These are phyloP conservation scores for Leccinum subrobustum DNA, from an alignment of 1,284 basidiomycete genomes.

Conservation along the genomic window DNA sequence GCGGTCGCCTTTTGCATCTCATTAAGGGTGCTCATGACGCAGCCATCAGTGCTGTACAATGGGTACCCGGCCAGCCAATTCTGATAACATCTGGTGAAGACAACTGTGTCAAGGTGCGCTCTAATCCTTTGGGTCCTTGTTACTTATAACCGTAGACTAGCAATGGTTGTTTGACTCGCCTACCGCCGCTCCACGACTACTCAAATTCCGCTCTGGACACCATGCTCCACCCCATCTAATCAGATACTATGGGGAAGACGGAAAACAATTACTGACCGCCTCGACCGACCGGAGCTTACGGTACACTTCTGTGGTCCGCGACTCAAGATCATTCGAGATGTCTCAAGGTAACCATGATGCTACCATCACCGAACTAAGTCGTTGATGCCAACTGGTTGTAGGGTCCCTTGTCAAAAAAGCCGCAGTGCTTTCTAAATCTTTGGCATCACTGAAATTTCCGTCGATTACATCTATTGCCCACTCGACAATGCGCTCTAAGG, in stretches of 20 bases:
- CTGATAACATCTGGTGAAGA: constrained; percentile 87
- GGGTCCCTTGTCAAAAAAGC: constrained; percentile 88
- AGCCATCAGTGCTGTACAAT: constrained; percentile 77
- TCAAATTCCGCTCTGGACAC: constrained; percentile 93
- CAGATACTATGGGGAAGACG: constrained; percentile 94
- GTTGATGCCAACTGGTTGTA: constrained; percentile 28
- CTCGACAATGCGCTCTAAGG: constrained; percentile 82
- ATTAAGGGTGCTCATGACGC: constrained; percentile 86
- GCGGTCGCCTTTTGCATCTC: constrained; percentile 80
- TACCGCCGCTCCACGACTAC: constrained; percentile 77
- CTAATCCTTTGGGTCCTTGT: not conserved
- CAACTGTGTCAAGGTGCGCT: constrained; percentile 84
- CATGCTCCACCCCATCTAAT: constrained; percentile 90
- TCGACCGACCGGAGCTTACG: constrained; percentile 86
- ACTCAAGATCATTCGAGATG: constrained; percentile 91
- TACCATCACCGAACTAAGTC: not conserved
- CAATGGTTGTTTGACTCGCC: constrained; percentile 99
- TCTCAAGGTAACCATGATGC: constrained; percentile 70
- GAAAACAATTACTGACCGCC: constrained; percentile 90
- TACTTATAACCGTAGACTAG: constrained; percentile 40
- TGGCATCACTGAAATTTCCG: constrained; percentile 81
- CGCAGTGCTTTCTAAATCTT: constrained; percentile 73
- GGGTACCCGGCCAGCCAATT: constrained; percentile 89
- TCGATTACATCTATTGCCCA: constrained; percentile 77
- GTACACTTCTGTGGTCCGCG: constrained; percentile 89